Conservation (phyloP, 1,139 yeast species). For the Saccharomyces hybrid region DNA sequence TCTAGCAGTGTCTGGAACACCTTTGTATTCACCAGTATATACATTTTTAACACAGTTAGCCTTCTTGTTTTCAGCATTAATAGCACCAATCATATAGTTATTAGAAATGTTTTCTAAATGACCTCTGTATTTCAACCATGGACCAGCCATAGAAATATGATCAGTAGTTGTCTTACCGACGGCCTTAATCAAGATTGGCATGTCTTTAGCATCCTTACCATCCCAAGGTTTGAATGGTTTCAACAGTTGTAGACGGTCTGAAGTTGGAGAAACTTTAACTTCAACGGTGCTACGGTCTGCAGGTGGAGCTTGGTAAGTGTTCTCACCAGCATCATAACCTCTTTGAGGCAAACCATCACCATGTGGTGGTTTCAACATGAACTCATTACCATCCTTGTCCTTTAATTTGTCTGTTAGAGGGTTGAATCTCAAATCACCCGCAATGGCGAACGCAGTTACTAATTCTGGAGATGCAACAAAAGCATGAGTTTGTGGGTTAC, state of each 20-base stretch:
- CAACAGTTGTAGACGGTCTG: conserved; percentile 83
- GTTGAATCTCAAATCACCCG: conserved; percentile 98
- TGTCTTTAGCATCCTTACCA: conserved; percentile 82
- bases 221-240: conserved; percentile 93
- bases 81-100: conserved; percentile 99
- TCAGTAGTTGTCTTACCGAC: conserved; percentile 98
- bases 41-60: conserved; percentile 88
- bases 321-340: conserved; percentile 92
- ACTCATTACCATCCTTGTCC: conserved; percentile 93
- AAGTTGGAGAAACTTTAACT: conserved; percentile 76
- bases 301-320: conserved; percentile 99
- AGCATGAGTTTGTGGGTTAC: conserved; percentile 97
- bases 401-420: conserved; percentile 92
- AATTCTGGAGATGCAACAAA: conserved; percentile 98
- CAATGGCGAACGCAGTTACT: conserved; percentile 91
- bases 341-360: conserved; percentile 90
- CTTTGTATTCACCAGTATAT: conserved; percentile 85
- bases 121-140: conserved; percentile 99
- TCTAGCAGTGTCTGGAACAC: conserved; percentile 95
- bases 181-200: conserved; percentile 95
- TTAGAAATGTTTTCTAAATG: conserved; percentile 97
- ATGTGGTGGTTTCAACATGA: conserved; percentile 80
- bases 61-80: conserved; percentile 92
- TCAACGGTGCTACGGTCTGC: conserved; percentile 67
- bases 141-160: conserved; percentile 99